These are phyloP conservation scores for Myriosclerotinia scirpicola DNA, from an alignment of 2,329 filamentous ascomycete genomes.

Conservation along the genomic window DNA sequence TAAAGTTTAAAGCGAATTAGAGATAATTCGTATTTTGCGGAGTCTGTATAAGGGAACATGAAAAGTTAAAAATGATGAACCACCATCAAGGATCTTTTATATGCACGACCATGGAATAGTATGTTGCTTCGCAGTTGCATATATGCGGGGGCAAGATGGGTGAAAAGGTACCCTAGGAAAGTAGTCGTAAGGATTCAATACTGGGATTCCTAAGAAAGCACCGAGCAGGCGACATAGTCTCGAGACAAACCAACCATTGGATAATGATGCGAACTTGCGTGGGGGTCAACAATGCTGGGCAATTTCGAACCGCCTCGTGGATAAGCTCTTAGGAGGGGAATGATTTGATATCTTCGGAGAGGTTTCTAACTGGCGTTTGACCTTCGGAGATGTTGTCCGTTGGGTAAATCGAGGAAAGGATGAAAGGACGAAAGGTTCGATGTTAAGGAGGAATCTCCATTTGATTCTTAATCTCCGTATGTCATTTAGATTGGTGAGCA, in stretches of 20 bases:
- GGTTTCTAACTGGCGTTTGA: background rate
- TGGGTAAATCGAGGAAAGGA: slow-evolving; percentile 1
- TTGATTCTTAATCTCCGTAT: slow-evolving; percentile 8
- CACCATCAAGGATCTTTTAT: slow-evolving; percentile 11
- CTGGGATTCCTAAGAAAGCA: background rate
- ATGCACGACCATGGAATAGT: slow-evolving; percentile 11
- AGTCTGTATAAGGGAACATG: background rate
- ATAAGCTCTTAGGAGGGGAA: background rate
- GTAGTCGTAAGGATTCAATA: slow-evolving; percentile 1
- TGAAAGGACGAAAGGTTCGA: background rate
- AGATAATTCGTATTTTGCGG: background rate
- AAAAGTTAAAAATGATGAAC: background rate
- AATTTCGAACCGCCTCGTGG: background rate
- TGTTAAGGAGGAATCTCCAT: background rate
- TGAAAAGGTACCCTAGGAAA: slow-evolving; percentile 1
- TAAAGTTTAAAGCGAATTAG: background rate
- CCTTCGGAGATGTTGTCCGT: slow-evolving; percentile 10
- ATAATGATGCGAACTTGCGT: background rate
- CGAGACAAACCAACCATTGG: background rate
- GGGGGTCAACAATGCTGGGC: slow-evolving; percentile 5
- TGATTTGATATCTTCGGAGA: slow-evolving; percentile 2
- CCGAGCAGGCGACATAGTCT: background rate
- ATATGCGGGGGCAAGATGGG: slow-evolving; percentile 16
- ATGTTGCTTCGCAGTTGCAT: background rate
- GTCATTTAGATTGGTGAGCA: background rate